phyloP scores from a whole-genome alignment of 2,329 filamentous ascomycete genomes.

The Penicillium frequentans region DNA sequence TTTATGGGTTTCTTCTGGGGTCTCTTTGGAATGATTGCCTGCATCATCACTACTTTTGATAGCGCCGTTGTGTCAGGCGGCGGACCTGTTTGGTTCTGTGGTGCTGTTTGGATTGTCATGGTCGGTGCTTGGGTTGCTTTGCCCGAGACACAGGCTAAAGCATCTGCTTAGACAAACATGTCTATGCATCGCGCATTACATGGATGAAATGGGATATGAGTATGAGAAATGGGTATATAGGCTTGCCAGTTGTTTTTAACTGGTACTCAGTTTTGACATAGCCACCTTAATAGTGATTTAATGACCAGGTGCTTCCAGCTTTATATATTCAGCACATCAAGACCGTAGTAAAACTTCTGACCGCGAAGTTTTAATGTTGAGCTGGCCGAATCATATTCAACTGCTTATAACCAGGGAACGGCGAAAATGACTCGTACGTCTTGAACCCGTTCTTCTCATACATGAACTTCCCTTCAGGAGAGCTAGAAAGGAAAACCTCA shows the following conservation, averaged over 20 bases:
- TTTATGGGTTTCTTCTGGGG: conserved; percentile 16
- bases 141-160: conserved; percentile 7
- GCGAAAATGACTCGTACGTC: conserved; percentile 15
- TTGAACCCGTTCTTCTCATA: conserved; percentile 44
- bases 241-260: not conserved
- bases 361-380: not conserved
- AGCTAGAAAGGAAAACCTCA: conserved; percentile 38
- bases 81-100: conserved; percentile 21
- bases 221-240: not conserved
- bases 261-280: not conserved
- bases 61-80: not conserved
- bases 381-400: conserved; percentile 19
- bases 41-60: conserved; percentile 14
- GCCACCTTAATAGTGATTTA: not conserved
- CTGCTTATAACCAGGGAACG: conserved; percentile 16
- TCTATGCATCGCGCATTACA: not conserved
- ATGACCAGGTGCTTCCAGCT: not conserved
- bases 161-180: not conserved
- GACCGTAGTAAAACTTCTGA: too few species aligned
- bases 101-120: conserved; percentile 23
- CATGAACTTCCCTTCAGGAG: conserved; percentile 33
- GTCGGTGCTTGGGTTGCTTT: conserved; percentile 12
- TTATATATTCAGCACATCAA: not conserved
- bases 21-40: conserved; percentile 12
- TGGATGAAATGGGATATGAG: not conserved